Evolutionary conservation across 1,139 yeast species (phyloP).

Genomic region (Trichomonascaceae sp.): DNA sequence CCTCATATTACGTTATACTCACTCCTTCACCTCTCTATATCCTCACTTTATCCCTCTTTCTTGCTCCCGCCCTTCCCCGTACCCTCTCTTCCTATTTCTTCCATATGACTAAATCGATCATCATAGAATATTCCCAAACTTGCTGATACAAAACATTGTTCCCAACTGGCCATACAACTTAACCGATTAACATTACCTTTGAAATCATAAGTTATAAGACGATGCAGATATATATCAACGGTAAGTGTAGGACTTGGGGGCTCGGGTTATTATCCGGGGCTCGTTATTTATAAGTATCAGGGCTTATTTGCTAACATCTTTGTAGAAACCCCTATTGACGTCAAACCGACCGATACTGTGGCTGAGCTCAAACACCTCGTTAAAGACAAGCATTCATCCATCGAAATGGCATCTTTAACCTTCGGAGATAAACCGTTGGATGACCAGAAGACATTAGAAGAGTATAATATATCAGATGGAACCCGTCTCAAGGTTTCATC

Average conservation of each 20-base stretch:
- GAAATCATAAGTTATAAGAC: neutral
- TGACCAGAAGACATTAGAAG: slow-evolving; percentile 73
- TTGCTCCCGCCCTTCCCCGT: no score
- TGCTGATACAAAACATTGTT: neutral
- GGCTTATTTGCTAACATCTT: neutral
- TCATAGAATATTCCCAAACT: neutral
- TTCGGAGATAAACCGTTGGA: slow-evolving; percentile 62
- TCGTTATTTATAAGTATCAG: no score
- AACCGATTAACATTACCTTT: neutral
- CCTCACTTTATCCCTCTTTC: no score
- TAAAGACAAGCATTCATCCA: slow-evolving; percentile 19
- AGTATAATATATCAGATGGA: slow-evolving; percentile 75
- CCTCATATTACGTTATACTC: no score
- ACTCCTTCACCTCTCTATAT: no score
- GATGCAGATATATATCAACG: neutral
- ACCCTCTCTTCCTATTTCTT: neutral
- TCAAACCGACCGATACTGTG: slow-evolving; percentile 18
- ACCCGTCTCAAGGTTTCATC: slow-evolving; percentile 42
- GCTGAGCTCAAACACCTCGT: slow-evolving; percentile 30
- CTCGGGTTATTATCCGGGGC: no score
- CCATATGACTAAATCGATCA: neutral
- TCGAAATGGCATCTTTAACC: slow-evolving; percentile 21
- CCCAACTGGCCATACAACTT: neutral
- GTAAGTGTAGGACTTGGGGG: neutral
- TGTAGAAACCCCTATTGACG: neutral